Conservation (phyloP, 345 rosid genomes). For the Arabis hirsuta region DNA sequence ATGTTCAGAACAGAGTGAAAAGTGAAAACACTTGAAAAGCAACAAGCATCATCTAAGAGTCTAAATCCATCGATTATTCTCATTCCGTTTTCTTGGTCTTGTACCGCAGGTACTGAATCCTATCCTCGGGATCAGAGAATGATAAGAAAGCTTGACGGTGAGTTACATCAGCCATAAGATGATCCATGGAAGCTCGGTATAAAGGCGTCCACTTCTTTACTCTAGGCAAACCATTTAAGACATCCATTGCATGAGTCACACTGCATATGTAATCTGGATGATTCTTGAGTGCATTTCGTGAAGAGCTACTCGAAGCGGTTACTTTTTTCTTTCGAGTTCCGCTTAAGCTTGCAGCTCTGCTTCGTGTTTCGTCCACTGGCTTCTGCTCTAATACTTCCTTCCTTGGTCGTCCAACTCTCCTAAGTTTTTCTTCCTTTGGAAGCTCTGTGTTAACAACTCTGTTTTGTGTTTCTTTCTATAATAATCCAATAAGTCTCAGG, state of each 20-base stretch:
- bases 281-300: not conserved
- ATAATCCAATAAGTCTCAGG: not conserved
- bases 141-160: slow-evolving; percentile 28
- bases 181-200: slow-evolving; percentile 20
- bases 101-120: not conserved
- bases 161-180: slow-evolving; percentile 23
- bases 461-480: slow-evolving; percentile 16
- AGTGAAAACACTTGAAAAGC: not conserved
- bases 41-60: not conserved
- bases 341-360: slow-evolving; percentile 1
- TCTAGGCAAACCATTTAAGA: slow-evolving; percentile 8
- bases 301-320: not conserved
- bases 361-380: not conserved
- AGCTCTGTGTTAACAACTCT: slow-evolving; percentile 1
- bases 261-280: slow-evolving; percentile 10
- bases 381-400: slow-evolving; percentile 11
- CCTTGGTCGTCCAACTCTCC: slow-evolving; percentile 1
- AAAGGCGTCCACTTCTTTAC: slow-evolving; percentile 24
- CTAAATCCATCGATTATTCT: not conserved
- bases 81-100: not conserved
- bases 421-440: slow-evolving; percentile 6
- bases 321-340: not conserved
- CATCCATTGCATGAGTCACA: slow-evolving; percentile 18
- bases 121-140: slow-evolving; percentile 18
- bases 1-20: not conserved